phyloP scores from a whole-genome alignment of 768 basidiomycete genomes.

The Tricholoma saponaceum region DNA sequence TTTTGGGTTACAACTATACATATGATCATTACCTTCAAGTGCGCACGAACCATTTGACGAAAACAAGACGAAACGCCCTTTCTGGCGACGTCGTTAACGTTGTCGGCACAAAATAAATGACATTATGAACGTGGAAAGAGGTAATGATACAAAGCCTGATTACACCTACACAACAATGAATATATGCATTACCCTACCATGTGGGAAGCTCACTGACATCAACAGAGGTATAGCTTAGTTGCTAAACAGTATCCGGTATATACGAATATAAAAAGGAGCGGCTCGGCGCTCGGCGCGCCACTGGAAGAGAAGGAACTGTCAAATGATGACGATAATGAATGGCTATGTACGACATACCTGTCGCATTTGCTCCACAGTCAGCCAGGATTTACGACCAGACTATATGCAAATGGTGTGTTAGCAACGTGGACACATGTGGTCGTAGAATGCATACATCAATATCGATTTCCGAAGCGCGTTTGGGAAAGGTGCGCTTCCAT shows the following conservation, averaged over 20 bases:
- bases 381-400: conserved; percentile 44
- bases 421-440: background rate
- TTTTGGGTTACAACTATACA: no score
- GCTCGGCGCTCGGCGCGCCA: conserved; percentile 33
- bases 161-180: conserved; percentile 1
- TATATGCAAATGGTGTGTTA: conserved; percentile 5
- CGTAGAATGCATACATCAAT: conserved; percentile 28
- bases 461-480: conserved; percentile 34
- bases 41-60: no score
- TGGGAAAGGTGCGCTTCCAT: conserved; percentile 39
- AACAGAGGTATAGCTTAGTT: conserved; percentile 18
- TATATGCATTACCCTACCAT: background rate
- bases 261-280: conserved; percentile 33
- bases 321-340: background rate
- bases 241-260: conserved; percentile 38
- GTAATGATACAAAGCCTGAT: background rate
- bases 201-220: background rate
- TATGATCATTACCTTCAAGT: no score
- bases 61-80: no score
- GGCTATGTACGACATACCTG: conserved; percentile 20
- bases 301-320: conserved; percentile 11
- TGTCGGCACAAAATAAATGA: no score
- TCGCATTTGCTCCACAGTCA: conserved; percentile 42
- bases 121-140: background rate
- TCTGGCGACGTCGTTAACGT: no score